These are phyloP conservation scores for Saccharomyces uvarum DNA, from an alignment of 1,139 yeast genomes.

Conservation along the genomic window DNA sequence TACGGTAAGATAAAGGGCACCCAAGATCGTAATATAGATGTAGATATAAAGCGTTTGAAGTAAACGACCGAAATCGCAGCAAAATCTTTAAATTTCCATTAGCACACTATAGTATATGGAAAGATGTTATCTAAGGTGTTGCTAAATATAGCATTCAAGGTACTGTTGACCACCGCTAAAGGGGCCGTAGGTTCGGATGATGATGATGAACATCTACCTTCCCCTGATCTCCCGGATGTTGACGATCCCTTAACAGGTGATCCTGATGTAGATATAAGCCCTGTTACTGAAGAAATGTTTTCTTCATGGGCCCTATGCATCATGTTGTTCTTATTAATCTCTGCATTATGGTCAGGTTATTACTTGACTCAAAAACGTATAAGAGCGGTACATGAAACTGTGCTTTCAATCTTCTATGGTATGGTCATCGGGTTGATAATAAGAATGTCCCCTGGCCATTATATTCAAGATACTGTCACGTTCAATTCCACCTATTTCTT, in stretches of 20 bases:
- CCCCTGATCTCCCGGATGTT: conserved; percentile 18
- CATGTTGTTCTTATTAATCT: conserved; percentile 65
- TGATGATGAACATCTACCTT: conserved; percentile 23
- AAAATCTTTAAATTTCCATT: background rate
- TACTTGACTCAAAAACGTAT: conserved; percentile 85
- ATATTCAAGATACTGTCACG: conserved; percentile 92
- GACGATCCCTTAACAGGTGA: conserved; percentile 26
- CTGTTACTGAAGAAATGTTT: conserved; percentile 92
- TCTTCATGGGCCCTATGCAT: conserved; percentile 96
- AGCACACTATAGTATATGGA: background rate
- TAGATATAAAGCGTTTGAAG: background rate
- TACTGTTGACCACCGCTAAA: conserved; percentile 15
- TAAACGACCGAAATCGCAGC: background rate
- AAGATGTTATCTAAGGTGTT: conserved; percentile 9
- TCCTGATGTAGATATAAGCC: conserved; percentile 53
- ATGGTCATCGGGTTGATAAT: conserved; percentile 91
- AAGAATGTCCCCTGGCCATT: conserved; percentile 88
- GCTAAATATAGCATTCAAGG: conserved; percentile 10
- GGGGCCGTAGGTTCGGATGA: conserved; percentile 20
- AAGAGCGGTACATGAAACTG: conserved; percentile 94
- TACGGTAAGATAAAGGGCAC: background rate
- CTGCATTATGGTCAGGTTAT: conserved; percentile 92
- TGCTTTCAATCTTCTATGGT: conserved; percentile 89
- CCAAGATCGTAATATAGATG: background rate
- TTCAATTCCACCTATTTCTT: conserved; percentile 92